Conservation (phyloP, 306 rosid species). For the Vigna trinervia region DNA sequence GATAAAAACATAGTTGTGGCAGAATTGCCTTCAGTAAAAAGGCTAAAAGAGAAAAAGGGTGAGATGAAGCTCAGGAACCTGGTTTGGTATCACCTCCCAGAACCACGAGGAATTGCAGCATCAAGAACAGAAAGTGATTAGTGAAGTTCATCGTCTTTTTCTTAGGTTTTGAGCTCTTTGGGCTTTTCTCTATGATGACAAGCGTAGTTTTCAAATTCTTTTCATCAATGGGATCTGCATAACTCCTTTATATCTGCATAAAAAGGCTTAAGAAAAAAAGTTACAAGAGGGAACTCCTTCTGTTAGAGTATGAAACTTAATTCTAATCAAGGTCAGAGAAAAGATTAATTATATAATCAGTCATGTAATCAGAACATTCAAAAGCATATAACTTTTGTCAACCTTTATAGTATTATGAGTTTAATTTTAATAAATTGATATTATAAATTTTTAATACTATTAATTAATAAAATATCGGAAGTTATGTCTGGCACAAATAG, state of each 20-base stretch:
- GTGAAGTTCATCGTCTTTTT: slow-evolving; percentile 34
- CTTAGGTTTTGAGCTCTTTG: slow-evolving; percentile 9
- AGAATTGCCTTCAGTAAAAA: no score
- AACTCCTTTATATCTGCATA: slow-evolving; percentile 1
- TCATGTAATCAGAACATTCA: not conserved
- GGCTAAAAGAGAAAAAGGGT: no score
- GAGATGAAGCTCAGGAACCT: slow-evolving; percentile 41
- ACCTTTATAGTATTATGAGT: not conserved
- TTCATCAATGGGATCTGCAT: slow-evolving; percentile 2
- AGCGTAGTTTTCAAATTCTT: slow-evolving; percentile 31
- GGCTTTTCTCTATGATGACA: slow-evolving; percentile 29
- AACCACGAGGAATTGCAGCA: slow-evolving; percentile 29
- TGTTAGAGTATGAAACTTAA: slow-evolving; percentile 10
- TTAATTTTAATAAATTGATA: not conserved
- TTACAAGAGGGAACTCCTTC: not conserved
- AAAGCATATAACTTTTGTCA: not conserved
- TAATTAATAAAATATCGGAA: not conserved
- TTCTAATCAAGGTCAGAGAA: not conserved
- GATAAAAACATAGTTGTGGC: not conserved
- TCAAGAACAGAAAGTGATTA: slow-evolving; percentile 30
- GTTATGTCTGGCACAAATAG: not conserved
- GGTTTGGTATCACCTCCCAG: slow-evolving; percentile 33
- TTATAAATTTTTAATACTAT: not conserved
- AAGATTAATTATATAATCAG: not conserved
- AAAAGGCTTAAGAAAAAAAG: slow-evolving; percentile 21